phyloP scores from a whole-genome alignment of 1,284 basidiomycete genomes.

The Fomitopsis pinicola region DNA sequence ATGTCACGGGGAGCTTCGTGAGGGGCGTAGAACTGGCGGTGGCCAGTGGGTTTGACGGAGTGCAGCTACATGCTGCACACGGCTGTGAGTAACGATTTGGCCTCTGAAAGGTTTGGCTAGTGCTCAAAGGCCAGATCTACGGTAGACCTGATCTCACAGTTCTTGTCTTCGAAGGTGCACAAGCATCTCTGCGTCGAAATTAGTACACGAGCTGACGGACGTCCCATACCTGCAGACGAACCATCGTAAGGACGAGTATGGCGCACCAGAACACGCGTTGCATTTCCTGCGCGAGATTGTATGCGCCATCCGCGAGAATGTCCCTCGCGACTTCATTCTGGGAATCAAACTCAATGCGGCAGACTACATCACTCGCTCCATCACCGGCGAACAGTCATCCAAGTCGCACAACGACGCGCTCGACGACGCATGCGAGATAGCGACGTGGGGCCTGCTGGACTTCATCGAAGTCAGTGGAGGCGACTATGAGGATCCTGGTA shows the following conservation, averaged over 20 bases:
- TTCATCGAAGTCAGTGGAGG: conserved; percentile 89
- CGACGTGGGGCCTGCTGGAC: conserved; percentile 63
- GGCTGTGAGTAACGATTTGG: conserved; percentile 57
- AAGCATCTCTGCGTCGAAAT: neutral
- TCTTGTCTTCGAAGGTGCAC: conserved; percentile 73
- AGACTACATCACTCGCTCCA: conserved; percentile 58
- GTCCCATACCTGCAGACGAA: conserved; percentile 52
- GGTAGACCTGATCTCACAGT: conserved; percentile 80
- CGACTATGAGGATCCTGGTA: conserved; percentile 79
- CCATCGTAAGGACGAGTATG: conserved; percentile 60
- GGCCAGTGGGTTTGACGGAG: conserved; percentile 81
- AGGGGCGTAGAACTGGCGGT: conserved; percentile 65
- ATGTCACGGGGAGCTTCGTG: conserved; percentile 65
- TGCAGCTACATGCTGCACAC: conserved; percentile 87
- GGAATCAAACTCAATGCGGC: conserved; percentile 88
- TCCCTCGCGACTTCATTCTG: conserved; percentile 63
- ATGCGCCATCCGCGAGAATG: conserved; percentile 46
- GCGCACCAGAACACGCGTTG: conserved; percentile 43
- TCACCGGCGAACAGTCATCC: conserved; percentile 27
- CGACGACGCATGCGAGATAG: conserved; percentile 60
- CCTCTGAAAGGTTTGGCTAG: neutral
- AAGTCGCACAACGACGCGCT: conserved; percentile 39
- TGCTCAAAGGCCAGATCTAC: conserved; percentile 2
- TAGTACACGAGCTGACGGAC: neutral
- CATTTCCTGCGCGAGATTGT: conserved; percentile 67